phyloP scores from a whole-genome alignment of 805 yeast species.

The Lipomyces sp. region DNA sequence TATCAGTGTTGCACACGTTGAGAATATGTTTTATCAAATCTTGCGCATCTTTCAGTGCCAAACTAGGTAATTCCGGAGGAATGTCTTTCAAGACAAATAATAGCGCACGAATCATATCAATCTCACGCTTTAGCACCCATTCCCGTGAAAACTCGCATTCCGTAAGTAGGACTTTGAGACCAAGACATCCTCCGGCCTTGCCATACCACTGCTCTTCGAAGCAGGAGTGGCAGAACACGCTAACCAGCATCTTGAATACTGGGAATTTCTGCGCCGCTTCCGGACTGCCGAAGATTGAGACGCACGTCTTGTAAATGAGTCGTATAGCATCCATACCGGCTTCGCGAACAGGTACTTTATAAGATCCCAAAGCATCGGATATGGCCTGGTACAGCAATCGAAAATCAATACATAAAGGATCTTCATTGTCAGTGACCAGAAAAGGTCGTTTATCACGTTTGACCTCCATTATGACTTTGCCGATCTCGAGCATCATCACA shows the following conservation, averaged over 20 bases:
- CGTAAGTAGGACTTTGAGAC: constrained; percentile 72
- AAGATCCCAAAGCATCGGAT: constrained; percentile 77
- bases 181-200: constrained; percentile 87
- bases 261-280: constrained; percentile 74
- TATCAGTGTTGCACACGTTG: constrained; percentile 64
- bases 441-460: constrained; percentile 63
- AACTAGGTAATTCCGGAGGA: constrained; percentile 82
- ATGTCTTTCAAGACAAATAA: constrained; percentile 90
- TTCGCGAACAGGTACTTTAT: constrained; percentile 68
- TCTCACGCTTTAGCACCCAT: constrained; percentile 78
- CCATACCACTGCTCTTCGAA: constrained; percentile 85
- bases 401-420: constrained; percentile 69
- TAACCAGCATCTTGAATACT: constrained; percentile 72
- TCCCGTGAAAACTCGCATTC: constrained; percentile 68
- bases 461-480: constrained; percentile 70
- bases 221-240: constrained; percentile 86
- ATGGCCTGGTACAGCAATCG: constrained; percentile 74
- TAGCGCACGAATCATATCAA: constrained; percentile 83
- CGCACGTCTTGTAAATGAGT: constrained; percentile 63
- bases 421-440: constrained; percentile 78
- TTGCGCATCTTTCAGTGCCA: constrained; percentile 74
- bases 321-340: constrained; percentile 73
- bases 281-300: constrained; percentile 66
- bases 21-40: constrained; percentile 67
- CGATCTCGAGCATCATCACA: constrained; percentile 75